Percentiles rank a stretch among this genome's conserved stretches.
Evolutionary conservation across 192 early-diverging fungal species (phyloP).

Genomic region (Backusella liffmaniae): DNA sequence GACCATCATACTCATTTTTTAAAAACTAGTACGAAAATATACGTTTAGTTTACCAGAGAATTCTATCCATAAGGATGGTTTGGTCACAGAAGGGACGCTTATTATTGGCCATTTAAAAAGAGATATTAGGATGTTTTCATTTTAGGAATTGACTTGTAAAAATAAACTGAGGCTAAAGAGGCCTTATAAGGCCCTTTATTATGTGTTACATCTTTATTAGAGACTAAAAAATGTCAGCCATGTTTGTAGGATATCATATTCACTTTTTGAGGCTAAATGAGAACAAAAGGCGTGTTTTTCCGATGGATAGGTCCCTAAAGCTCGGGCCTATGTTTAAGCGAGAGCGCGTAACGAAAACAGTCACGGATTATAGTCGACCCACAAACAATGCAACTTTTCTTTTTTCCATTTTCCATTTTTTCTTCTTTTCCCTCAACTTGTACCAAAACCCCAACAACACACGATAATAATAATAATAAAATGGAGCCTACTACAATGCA

Average conservation of each 20-base stretch:
- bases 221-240: too few species aligned
- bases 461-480: not conserved
- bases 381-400: not conserved
- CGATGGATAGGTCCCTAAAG: too few species aligned
- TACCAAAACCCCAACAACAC: not conserved
- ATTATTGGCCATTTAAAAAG: slow-evolving; percentile 17
- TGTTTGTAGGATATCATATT: too few species aligned
- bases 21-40: slow-evolving; percentile 22
- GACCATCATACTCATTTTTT: not conserved
- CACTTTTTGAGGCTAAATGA: too few species aligned
- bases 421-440: not conserved
- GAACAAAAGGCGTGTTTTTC: too few species aligned
- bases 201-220: too few species aligned
- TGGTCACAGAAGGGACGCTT: not conserved
- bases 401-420: not conserved
- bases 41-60: slow-evolving; percentile 15
- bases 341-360: not conserved
- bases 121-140: not conserved
- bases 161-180: too few species aligned
- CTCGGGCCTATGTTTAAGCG: not conserved
- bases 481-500: slow-evolving; percentile 57
- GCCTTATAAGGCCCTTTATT: too few species aligned
- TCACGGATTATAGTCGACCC: not conserved
- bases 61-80: slow-evolving; percentile 17
- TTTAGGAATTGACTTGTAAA: too few species aligned